Evolutionary conservation across 768 basidiomycete species (phyloP), one percentile per base, ranked within the genome.

Genomic region (Cystobasidiopsis lactophilus): DNA sequence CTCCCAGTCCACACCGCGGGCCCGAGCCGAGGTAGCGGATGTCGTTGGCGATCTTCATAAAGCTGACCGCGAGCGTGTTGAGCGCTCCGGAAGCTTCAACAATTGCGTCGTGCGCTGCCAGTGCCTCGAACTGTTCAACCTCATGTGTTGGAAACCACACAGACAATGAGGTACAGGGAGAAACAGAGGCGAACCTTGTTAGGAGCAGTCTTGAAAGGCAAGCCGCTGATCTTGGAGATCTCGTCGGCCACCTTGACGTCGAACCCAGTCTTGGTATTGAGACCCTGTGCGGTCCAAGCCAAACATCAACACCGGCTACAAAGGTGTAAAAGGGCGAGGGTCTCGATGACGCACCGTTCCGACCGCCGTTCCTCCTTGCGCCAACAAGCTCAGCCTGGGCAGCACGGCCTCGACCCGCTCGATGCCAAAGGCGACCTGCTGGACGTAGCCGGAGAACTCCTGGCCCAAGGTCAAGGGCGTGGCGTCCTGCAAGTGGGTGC

Each of bases 41-140:
- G 64, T 98, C 93, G 66, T 98, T 96, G 46, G 91, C 91, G 63
- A 98, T 95, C 74, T 98, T 98, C 86, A 95, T 93, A 59, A 95
- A 70, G 9, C 86, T 93, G 65, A 82, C 84, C n/a, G 93, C 93
- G 52, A 98, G 68, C 40, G 84, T 82, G 68, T 96, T 96, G 59
- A 98, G 75, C 16, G 89, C 91, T 52, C 93, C 93, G 54, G 95
- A 91, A 10, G 88, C 78, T 69, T 98, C 93, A 21, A 96, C 85
- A 52, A 98, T 77, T 5, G 93, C 93, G 67, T 98, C 93, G 66
- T 98, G 93, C n/a, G 83, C 73, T 21, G 93, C 93, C 57, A 96
- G 77, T 9, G 93, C 89, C 68, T 96, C 93, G 61, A 98, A 98
- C 86, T 93, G 56, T 3, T 18, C 24, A 30, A 43, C 24, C 39